Conservation (phyloP, 148 eudicot species). For the Rheum nobile region DNA sequence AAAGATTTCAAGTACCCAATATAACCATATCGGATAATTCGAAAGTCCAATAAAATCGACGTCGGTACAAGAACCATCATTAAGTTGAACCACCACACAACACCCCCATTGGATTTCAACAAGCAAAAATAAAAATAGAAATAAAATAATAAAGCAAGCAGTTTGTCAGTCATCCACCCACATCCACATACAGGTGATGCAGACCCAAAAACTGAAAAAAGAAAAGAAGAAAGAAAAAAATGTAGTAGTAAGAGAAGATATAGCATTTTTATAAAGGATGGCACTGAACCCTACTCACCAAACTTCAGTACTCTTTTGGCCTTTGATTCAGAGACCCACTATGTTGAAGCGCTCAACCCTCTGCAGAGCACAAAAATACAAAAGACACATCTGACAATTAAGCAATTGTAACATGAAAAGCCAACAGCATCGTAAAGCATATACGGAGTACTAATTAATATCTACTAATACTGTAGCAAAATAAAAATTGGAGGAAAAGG, state of each 20-base stretch:
- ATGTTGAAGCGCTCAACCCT: conserved; percentile 8
- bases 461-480: too few relatives aligned
- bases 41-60: background rate
- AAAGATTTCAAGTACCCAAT: too few relatives aligned
- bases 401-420: conserved; percentile 19
- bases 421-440: conserved; percentile 10
- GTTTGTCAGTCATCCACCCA: background rate
- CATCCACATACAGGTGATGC: background rate
- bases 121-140: too few relatives aligned
- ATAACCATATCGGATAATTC: too few relatives aligned
- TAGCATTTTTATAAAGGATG: background rate
- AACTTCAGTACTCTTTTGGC: conserved; percentile 11
- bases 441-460: too few relatives aligned
- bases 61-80: too few relatives aligned
- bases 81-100: too few relatives aligned
- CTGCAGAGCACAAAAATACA: conserved; percentile 21
- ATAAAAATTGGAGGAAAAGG: background rate
- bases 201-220: background rate
- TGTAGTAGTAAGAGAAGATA: too few relatives aligned
- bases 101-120: background rate
- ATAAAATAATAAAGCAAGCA: background rate
- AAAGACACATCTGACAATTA: conserved; percentile 5
- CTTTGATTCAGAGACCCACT: conserved; percentile 27
- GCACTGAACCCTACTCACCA: conserved; percentile 20
- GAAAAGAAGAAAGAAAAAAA: background rate